These are phyloP conservation scores for Tylopilus rubrobrunneus DNA, from an alignment of 768 basidiomycete species.

Conservation along the genomic window DNA sequence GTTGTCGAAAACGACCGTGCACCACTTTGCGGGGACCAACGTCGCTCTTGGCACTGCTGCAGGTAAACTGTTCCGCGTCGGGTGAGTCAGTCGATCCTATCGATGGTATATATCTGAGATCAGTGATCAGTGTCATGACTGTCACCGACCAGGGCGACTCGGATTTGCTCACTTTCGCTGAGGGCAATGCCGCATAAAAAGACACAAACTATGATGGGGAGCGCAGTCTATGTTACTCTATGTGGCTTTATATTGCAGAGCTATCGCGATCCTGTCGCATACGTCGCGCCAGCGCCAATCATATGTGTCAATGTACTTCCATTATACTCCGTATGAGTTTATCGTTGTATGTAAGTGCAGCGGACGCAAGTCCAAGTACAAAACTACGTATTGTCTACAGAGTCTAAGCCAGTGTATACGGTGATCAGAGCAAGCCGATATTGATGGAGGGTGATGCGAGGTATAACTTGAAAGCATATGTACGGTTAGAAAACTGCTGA, in stretches of 20 bases:
- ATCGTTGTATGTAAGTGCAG: background rate
- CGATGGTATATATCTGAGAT: conserved; percentile 4
- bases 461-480: background rate
- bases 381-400: background rate
- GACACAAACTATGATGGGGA: background rate
- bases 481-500: background rate
- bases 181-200: conserved; percentile 60
- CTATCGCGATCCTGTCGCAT: background rate
- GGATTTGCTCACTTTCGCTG: conserved; percentile 86
- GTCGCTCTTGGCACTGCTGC: conserved; percentile 98
- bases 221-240: conserved; percentile 1
- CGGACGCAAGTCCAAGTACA: background rate
- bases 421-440: background rate
- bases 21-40: conserved; percentile 97
- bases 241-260: background rate
- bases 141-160: conserved; percentile 95
- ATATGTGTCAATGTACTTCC: background rate
- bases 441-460: background rate
- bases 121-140: conserved; percentile 81
- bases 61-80: conserved; percentile 98
- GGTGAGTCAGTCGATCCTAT: conserved; percentile 44
- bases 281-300: background rate
- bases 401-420: background rate
- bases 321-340: background rate
- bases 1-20: conserved; percentile 98